Percentiles rank a stretch among this genome's conserved stretches.
Evolutionary conservation across 139 green algal species (phyloP).

Genomic region (Penium margaritaceum): DNA sequence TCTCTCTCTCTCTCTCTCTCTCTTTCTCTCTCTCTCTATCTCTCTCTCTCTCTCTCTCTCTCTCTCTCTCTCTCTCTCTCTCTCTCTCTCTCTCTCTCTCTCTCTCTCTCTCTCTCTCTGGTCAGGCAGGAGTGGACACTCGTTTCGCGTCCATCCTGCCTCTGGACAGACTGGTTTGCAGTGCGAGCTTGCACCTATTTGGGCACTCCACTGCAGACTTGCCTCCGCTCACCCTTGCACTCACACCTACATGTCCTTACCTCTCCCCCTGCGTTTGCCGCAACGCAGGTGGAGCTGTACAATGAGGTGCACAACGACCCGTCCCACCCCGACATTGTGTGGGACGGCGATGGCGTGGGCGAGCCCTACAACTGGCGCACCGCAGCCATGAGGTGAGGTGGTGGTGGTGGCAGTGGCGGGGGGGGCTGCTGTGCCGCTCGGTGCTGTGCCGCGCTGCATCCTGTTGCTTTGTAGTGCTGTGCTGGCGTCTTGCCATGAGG

Average conservation of each 20-base stretch:
- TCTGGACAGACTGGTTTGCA: too few species aligned
- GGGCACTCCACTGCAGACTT: too few species aligned
- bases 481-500: too few species aligned
- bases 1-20: neutral
- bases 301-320: conserved; percentile 22
- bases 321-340: neutral
- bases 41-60: neutral
- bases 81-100: neutral
- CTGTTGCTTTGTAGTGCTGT: too few species aligned
- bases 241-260: neutral
- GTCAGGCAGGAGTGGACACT: neutral
- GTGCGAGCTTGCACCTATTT: too few species aligned
- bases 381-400: conserved; percentile 21
- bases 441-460: too few species aligned
- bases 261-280: neutral
- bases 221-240: neutral
- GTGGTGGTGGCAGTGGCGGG: too few species aligned
- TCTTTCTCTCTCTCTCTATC: too few species aligned
- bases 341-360: neutral
- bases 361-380: conserved; percentile 26
- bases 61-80: neutral
- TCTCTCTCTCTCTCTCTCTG: neutral
- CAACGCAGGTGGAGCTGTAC: conserved; percentile 18
- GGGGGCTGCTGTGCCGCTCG: too few species aligned
- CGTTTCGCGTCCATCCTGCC: neutral